phyloP scores from a whole-genome alignment of 73 alveolate genomes.

The Blepharisma japonicum region DNA sequence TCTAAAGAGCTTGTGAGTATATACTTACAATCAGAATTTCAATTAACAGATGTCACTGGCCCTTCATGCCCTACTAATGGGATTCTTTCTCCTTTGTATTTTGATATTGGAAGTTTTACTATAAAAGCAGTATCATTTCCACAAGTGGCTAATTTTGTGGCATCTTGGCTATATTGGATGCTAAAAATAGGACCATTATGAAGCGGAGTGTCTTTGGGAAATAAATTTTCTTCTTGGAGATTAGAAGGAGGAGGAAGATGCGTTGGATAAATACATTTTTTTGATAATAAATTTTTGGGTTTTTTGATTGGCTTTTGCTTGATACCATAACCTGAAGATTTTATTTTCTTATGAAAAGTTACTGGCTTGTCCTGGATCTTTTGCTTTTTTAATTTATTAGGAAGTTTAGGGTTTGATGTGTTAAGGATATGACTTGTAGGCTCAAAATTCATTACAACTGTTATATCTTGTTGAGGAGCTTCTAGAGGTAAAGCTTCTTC shows the following conservation, averaged over 20 bases:
- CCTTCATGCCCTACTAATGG: slow-evolving; percentile 60
- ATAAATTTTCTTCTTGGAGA: slow-evolving; percentile 49
- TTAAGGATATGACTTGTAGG: not conserved
- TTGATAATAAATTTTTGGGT: slow-evolving; percentile 27
- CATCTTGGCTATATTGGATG: slow-evolving; percentile 44
- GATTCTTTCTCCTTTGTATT: slow-evolving; percentile 30
- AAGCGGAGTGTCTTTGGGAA: slow-evolving; percentile 32
- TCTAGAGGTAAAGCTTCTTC: too few relatives aligned
- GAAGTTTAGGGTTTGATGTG: not conserved
- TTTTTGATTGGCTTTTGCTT: slow-evolving; percentile 50
- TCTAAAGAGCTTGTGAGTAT: slow-evolving; percentile 47
- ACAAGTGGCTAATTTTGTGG: slow-evolving; percentile 49
- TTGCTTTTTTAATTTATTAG: not conserved
- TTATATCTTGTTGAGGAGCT: not conserved
- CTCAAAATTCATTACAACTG: slow-evolving; percentile 4
- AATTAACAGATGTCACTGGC: slow-evolving; percentile 40
- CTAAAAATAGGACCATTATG: slow-evolving; percentile 47
- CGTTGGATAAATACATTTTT: slow-evolving; percentile 28
- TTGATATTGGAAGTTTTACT: slow-evolving; percentile 42
- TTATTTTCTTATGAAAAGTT: slow-evolving; percentile 68
- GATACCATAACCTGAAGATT: slow-evolving; percentile 63
- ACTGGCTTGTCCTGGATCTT: slow-evolving; percentile 45
- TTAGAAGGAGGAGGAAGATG: slow-evolving; percentile 50
- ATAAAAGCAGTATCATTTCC: slow-evolving; percentile 49
- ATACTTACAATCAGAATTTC: slow-evolving; percentile 46